phyloP scores from a whole-genome alignment of 2,329 filamentous ascomycete genomes.

The Penicillium oxalicum region DNA sequence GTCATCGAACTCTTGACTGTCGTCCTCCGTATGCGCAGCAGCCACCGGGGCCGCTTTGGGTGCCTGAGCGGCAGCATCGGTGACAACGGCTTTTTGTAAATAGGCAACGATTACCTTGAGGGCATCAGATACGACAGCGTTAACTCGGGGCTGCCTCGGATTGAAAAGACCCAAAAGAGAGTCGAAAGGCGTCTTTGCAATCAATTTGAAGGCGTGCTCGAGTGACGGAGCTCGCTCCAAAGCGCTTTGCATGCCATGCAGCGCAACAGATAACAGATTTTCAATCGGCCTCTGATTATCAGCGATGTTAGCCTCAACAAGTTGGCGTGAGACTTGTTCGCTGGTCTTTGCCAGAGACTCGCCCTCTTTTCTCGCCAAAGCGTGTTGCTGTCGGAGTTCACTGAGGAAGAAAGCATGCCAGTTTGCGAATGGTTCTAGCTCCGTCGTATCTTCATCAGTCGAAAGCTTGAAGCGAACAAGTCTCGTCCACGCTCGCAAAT shows the following conservation, averaged over 20 bases:
- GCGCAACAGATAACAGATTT: slow-evolving; percentile 47
- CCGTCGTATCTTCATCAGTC: slow-evolving; percentile 42
- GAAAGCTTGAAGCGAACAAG: slow-evolving; percentile 54
- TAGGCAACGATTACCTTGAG: slow-evolving; percentile 46
- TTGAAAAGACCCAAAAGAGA: slow-evolving; percentile 50
- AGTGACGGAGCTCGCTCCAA: slow-evolving; percentile 40
- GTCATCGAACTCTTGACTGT: slow-evolving; percentile 58
- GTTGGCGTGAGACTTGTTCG: slow-evolving; percentile 39
- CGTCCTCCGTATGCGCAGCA: slow-evolving; percentile 44
- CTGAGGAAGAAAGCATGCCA: slow-evolving; percentile 52
- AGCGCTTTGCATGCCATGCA: slow-evolving; percentile 47
- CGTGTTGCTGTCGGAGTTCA: slow-evolving; percentile 51
- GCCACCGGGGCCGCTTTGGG: slow-evolving; percentile 11
- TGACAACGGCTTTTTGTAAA: slow-evolving; percentile 24
- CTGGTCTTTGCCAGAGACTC: slow-evolving; percentile 46
- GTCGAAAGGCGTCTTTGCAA: slow-evolving; percentile 41
- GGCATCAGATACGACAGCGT: slow-evolving; percentile 44
- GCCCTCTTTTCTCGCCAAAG: slow-evolving; percentile 51
- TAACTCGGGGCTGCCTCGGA: slow-evolving; percentile 40
- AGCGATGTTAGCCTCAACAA: slow-evolving; percentile 49
- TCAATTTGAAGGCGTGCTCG: slow-evolving; percentile 38
- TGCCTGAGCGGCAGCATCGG: slow-evolving; percentile 15
- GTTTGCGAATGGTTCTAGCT: slow-evolving; percentile 45
- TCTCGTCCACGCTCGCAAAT: slow-evolving; percentile 53
- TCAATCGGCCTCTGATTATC: slow-evolving; percentile 55